phyloP scores from a whole-genome alignment of 331 rosid species.

The Saraca asoca region DNA sequence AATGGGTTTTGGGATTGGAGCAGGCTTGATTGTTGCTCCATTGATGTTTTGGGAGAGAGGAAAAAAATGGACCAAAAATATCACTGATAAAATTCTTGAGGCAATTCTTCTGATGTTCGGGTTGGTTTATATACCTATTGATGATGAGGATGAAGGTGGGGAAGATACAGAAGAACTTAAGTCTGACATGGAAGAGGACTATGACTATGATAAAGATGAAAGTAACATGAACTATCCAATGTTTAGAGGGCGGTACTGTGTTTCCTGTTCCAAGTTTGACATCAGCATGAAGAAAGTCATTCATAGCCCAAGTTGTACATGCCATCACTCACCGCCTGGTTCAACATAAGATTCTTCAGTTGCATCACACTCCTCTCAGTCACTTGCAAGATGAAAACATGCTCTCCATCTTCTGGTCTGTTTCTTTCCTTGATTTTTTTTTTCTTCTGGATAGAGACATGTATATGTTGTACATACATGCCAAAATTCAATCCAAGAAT shows the following conservation, averaged over 20 bases:
- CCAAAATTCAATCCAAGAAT: slow-evolving; percentile 26
- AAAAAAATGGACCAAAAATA: slow-evolving; percentile 56
- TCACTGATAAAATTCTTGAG: slow-evolving; percentile 51
- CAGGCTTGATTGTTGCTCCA: slow-evolving; percentile 54
- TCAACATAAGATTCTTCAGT: slow-evolving; percentile 53
- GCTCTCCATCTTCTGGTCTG: not conserved
- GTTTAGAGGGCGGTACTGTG: slow-evolving; percentile 57
- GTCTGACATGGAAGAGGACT: slow-evolving; percentile 30
- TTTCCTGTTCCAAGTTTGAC: slow-evolving; percentile 78
- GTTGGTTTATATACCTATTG: slow-evolving; percentile 43
- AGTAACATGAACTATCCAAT: slow-evolving; percentile 36
- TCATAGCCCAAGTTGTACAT: slow-evolving; percentile 72
- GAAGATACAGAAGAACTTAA: slow-evolving; percentile 39
- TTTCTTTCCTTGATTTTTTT: not conserved
- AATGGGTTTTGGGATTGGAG: slow-evolving; percentile 80
- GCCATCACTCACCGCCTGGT: slow-evolving; percentile 50
- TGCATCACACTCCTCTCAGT: slow-evolving; percentile 50
- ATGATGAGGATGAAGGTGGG: slow-evolving; percentile 34
- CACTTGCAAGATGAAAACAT: slow-evolving; percentile 22
- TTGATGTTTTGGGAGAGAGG: slow-evolving; percentile 66
- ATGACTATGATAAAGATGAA: slow-evolving; percentile 41
- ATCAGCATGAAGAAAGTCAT: slow-evolving; percentile 49
- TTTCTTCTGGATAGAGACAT: slow-evolving; percentile 18
- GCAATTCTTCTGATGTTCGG: slow-evolving; percentile 64
- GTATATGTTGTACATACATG: slow-evolving; percentile 40